A percentile compares a stretch with the other conserved stretches of the same genome.
Evolutionary conservation across 768 basidiomycete genomes (phyloP).

Genomic region (Pleurotus platypus): DNA sequence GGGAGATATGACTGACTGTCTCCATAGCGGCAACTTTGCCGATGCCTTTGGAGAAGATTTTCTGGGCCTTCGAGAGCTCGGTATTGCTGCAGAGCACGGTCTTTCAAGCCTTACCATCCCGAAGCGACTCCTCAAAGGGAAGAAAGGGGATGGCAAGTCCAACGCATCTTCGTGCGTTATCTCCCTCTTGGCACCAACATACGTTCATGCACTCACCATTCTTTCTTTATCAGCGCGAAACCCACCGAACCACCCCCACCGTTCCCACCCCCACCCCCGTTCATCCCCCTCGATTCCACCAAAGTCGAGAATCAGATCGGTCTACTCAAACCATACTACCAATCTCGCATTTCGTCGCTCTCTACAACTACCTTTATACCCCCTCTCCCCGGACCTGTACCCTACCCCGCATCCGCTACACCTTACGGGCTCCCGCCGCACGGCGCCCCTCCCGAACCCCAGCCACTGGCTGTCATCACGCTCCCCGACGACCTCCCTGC

Average conservation of each 20-base stretch:
- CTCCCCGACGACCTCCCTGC: slow-evolving; percentile 66
- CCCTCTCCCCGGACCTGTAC: slow-evolving; percentile 10
- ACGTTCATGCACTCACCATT: slow-evolving; percentile 1
- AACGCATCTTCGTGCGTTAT: slow-evolving; percentile 45
- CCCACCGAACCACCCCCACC: slow-evolving; percentile 75
- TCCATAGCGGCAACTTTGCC: slow-evolving; percentile 75
- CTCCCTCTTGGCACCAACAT: neutral
- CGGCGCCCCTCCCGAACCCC: slow-evolving; percentile 13
- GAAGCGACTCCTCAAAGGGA: slow-evolving; percentile 68
- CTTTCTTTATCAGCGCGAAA: slow-evolving; percentile 39
- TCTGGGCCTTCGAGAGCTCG: slow-evolving; percentile 82
- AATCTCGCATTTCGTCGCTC: slow-evolving; percentile 46
- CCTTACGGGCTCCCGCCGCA: slow-evolving; percentile 9
- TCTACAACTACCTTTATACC: slow-evolving; percentile 21
- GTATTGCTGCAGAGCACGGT: slow-evolving; percentile 84
- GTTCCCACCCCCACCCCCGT: slow-evolving; percentile 82
- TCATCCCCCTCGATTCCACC: slow-evolving; percentile 63
- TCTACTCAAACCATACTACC: slow-evolving; percentile 75
- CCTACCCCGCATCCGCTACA: slow-evolving; percentile 19
- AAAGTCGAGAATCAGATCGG: slow-evolving; percentile 81
- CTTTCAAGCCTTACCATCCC: slow-evolving; percentile 77
- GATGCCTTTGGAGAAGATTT: slow-evolving; percentile 91
- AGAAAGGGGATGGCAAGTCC: slow-evolving; percentile 40
- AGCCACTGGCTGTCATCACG: slow-evolving; percentile 22
- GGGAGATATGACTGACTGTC: slow-evolving; percentile 2